Percentiles rank a stretch among this genome's conserved stretches.
Evolutionary conservation across 805 yeast species (phyloP).

Genomic region (Cyberlindnera euphorbiae): DNA sequence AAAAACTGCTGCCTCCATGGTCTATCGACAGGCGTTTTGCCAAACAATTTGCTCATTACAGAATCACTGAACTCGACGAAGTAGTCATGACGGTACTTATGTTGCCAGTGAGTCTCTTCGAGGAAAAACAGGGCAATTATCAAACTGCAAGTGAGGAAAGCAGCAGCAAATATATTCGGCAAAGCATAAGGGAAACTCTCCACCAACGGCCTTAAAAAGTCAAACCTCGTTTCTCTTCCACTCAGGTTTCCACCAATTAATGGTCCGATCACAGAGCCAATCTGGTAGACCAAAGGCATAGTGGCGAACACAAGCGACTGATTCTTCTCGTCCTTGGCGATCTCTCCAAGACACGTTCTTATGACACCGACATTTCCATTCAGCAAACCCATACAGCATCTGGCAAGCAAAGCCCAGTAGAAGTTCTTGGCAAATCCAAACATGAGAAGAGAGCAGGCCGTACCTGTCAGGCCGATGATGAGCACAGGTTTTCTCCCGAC

Average conservation of each 20-base stretch:
- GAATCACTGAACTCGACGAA: conserved; percentile 14
- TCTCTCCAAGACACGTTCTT: conserved; percentile 16
- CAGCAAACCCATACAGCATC: conserved; percentile 16
- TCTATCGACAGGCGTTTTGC: conserved; percentile 2
- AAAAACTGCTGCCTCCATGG: conserved; percentile 6
- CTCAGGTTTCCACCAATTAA: conserved; percentile 16
- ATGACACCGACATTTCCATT: conserved; percentile 18
- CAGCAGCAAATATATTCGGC: conserved; percentile 14
- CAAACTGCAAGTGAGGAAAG: conserved; percentile 4
- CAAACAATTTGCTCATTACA: conserved; percentile 3
- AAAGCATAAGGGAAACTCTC: conserved; percentile 14
- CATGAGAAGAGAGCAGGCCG: conserved; percentile 10
- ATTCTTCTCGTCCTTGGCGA: conserved; percentile 16
- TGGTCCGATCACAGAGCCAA: conserved; percentile 17
- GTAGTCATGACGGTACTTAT: conserved; percentile 15
- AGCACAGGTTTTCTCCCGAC: conserved; percentile 18
- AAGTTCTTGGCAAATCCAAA: conserved; percentile 16
- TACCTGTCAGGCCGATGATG: conserved; percentile 14
- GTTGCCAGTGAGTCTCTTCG: conserved; percentile 17
- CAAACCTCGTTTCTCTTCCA: conserved; percentile 13
- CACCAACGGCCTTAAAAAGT: conserved; percentile 7
- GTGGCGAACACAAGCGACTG: conserved; percentile 19
- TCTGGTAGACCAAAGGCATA: conserved; percentile 16
- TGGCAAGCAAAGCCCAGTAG: conserved; percentile 15
- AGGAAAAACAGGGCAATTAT: conserved; percentile 14